Conservation (phyloP, 2,329 filamentous ascomycete species). For the Aspergillus candidus region DNA sequence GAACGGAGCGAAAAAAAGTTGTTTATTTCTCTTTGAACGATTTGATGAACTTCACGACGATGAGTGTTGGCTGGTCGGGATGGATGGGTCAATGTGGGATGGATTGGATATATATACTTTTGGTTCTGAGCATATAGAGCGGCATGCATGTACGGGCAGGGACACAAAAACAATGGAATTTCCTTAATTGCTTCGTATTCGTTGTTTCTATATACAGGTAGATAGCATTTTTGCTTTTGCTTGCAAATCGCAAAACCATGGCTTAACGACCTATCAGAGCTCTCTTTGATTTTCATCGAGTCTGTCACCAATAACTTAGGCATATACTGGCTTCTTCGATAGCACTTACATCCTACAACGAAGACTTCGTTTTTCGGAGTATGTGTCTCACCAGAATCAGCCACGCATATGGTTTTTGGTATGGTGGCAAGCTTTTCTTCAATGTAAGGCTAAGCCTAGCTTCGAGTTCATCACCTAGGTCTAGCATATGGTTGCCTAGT, state of each 20-base stretch:
- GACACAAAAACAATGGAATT: slow-evolving; percentile 6
- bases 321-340: slow-evolving; percentile 2
- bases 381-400: slow-evolving; percentile 20
- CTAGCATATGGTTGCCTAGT: not conserved
- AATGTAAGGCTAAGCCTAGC: slow-evolving; percentile 20
- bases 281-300: slow-evolving; percentile 37
- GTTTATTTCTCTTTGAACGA: slow-evolving; percentile 20
- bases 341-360: slow-evolving; percentile 27
- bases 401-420: slow-evolving; percentile 1
- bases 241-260: not conserved
- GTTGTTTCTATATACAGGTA: too few species aligned
- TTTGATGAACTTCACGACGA: slow-evolving; percentile 21
- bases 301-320: slow-evolving; percentile 4
- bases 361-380: slow-evolving; percentile 16
- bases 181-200: not conserved
- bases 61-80: slow-evolving; percentile 9
- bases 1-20: slow-evolving; percentile 1
- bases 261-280: slow-evolving; percentile 32
- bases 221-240: not conserved
- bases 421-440: slow-evolving; percentile 8
- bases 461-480: slow-evolving; percentile 32
- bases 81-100: slow-evolving; percentile 21
- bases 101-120: slow-evolving; percentile 8
- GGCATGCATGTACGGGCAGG: not conserved
- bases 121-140: not conserved